phyloP scores from a whole-genome alignment of 2,329 filamentous ascomycete genomes.

The Alternaria sp. region DNA sequence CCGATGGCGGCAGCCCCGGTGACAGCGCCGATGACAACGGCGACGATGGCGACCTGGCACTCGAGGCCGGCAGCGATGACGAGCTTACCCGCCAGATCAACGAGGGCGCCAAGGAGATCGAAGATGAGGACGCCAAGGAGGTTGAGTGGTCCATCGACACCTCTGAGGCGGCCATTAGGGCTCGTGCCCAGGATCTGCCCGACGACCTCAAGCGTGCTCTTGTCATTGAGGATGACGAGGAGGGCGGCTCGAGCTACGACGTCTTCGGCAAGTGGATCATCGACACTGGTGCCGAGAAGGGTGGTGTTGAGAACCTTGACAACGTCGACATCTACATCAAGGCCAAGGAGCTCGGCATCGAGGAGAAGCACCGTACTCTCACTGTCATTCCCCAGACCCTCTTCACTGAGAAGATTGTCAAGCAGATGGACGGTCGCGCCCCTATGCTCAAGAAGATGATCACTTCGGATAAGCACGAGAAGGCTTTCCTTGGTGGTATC shows the following conservation, averaged over 20 bases:
- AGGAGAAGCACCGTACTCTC: conserved; percentile 91
- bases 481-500: conserved; percentile 91
- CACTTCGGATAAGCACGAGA: conserved; percentile 91
- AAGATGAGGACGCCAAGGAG: conserved; percentile 76
- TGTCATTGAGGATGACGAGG: conserved; percentile 81
- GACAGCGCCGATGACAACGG: conserved; percentile 72
- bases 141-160: conserved; percentile 97
- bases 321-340: conserved; percentile 95
- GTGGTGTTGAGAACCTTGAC: conserved; percentile 78
- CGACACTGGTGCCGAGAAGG: conserved; percentile 73
- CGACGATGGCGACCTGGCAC: conserved; percentile 69
- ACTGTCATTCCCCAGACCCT: conserved; percentile 91
- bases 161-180: conserved; percentile 93
- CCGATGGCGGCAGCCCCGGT: conserved; percentile 67
- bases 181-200: conserved; percentile 91
- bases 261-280: conserved; percentile 93
- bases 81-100: conserved; percentile 83
- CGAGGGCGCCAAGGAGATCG: conserved; percentile 74
- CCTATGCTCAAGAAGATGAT: conserved; percentile 91
- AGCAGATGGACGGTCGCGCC: conserved; percentile 85
- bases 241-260: conserved; percentile 84
- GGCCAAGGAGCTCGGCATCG: conserved; percentile 94
- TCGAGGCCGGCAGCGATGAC: conserved; percentile 84
- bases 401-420: conserved; percentile 87
- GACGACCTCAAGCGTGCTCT: conserved; percentile 93